Conservation (phyloP, 2,329 filamentous ascomycete species). For the Aureobasidium lini region DNA sequence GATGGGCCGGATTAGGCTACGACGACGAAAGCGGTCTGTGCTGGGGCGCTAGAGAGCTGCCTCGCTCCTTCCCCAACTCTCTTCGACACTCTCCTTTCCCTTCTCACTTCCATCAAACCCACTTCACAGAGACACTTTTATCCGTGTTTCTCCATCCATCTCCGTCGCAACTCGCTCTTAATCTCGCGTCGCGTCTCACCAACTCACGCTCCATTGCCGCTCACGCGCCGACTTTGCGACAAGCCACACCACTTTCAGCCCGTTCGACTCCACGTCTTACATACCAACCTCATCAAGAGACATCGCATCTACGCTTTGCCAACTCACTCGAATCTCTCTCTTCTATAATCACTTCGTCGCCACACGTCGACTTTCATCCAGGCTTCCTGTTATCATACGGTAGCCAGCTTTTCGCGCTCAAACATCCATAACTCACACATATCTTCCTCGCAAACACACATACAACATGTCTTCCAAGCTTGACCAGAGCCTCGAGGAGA, state of each 20-base stretch:
- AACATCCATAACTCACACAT: constrained; percentile 3
- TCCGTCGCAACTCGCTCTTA: not conserved
- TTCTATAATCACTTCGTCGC: not conserved
- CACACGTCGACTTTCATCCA: not conserved
- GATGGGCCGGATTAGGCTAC: not conserved
- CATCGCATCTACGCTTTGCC: not conserved
- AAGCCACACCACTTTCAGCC: constrained; percentile 2
- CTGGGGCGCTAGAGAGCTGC: not conserved
- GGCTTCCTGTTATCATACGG: not conserved
- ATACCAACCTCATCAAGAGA: not conserved
- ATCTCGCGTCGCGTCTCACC: not conserved
- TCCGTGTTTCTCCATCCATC: constrained; percentile 1
- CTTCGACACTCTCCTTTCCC: not conserved
- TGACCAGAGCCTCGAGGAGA: constrained; percentile 94
- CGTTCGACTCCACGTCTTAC: not conserved
- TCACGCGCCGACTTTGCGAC: constrained; percentile 7
- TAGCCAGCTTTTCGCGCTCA: not conserved
- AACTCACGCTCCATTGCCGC: not conserved
- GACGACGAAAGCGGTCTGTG: not conserved
- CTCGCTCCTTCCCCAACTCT: not conserved
- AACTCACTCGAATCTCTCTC: not conserved
- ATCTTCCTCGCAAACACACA: constrained; percentile 5
- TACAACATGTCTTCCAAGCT: constrained; percentile 79
- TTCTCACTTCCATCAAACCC: constrained; percentile 2
- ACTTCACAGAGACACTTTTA: not conserved